Conservation (phyloP, 169 alveolate species). For the Perkinsus olseni region DNA sequence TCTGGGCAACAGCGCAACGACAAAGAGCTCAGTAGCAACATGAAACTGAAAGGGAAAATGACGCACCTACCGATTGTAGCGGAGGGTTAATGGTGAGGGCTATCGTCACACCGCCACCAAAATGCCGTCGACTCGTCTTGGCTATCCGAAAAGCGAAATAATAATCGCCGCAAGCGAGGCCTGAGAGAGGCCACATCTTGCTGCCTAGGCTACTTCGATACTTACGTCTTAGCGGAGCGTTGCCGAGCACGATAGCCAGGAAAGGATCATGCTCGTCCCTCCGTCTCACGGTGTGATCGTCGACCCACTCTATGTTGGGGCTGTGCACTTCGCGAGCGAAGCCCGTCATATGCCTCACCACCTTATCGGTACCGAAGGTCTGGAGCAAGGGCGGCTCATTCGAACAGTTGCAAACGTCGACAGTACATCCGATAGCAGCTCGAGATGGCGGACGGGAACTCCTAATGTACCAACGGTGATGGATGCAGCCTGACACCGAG, state of each 20-base stretch:
- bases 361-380: not conserved
- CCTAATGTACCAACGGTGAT: not conserved
- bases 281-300: not conserved
- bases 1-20: not conserved
- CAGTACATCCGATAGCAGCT: not conserved
- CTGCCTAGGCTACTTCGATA: not conserved
- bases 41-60: too few relatives aligned
- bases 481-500: not conserved
- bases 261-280: not conserved
- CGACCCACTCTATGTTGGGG: not conserved
- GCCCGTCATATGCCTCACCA: not conserved
- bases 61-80: not conserved
- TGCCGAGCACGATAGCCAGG: not conserved
- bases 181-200: not conserved
- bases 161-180: not conserved
- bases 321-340: not conserved
- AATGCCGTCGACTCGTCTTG: not conserved
- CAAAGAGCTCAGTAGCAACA: too few relatives aligned
- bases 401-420: not conserved
- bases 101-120: not conserved
- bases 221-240: not conserved
- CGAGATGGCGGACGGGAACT: not conserved
- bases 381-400: not conserved
- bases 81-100: not conserved
- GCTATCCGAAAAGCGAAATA: not conserved